A percentile compares a stretch with the other conserved stretches of the same genome.
These are phyloP conservation scores for Cardamine occulta DNA, from an alignment of 345 rosid genomes.

Conservation along the genomic window DNA sequence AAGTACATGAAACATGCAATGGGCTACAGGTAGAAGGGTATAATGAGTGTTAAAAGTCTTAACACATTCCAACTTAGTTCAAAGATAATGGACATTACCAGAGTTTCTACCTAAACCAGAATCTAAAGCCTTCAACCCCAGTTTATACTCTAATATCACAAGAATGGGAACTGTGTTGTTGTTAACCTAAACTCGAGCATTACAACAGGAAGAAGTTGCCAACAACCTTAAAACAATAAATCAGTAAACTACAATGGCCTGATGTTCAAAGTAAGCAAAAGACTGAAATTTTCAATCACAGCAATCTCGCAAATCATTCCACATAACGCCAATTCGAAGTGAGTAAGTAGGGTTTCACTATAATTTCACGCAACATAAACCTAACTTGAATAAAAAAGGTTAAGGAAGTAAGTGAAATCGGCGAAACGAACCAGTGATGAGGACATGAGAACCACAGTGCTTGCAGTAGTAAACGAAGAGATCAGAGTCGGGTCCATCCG, in stretches of 20 bases:
- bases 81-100: background rate
- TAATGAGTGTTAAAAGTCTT: conserved; percentile 10
- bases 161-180: background rate
- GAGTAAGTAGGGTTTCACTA: background rate
- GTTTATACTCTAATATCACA: background rate
- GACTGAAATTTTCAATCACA: conserved; percentile 19
- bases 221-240: background rate
- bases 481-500: conserved; percentile 95
- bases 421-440: conserved; percentile 79
- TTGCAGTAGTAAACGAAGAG: conserved; percentile 99
- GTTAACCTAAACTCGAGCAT: conserved; percentile 4
- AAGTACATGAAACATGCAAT: conserved; percentile 15
- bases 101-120: background rate
- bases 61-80: conserved; percentile 3
- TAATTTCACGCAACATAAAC: conserved; percentile 2
- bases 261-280: conserved; percentile 16
- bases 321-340: conserved; percentile 2
- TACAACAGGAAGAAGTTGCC: background rate
- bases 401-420: conserved; percentile 1
- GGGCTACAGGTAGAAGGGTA: conserved; percentile 14
- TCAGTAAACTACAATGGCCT: background rate
- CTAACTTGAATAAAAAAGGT: background rate
- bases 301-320: conserved; percentile 15
- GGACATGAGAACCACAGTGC: conserved; percentile 95
- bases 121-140: background rate